Base-by-base conservation (phyloP, 148 eudicot species). In the Camellia sinensis region DNA sequence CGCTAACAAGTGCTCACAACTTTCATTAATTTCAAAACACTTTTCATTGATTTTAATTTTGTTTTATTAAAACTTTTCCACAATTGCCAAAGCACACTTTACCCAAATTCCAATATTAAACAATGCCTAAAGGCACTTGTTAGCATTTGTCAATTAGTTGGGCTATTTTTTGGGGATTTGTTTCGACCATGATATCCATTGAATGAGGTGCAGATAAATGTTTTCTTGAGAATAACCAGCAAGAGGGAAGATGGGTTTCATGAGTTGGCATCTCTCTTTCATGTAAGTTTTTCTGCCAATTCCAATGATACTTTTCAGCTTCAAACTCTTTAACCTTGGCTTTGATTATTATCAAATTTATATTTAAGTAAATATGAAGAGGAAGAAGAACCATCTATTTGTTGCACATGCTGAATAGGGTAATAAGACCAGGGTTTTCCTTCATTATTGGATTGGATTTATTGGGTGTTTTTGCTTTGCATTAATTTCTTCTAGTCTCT, bases 221-320 rank as follows among this genome's bases (percentile, higher is more conserved):
- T 94, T 17, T 96, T 96, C 76, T 83, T 96, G 88, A 93, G 99
- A 84, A 96, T 96, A 83, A 96, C 98, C 40, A 71, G 88, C 71
- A 92, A 94, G 83, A 92, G 99, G 87, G 92, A 89, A 71, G 99
- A 96, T 89, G 99, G 99, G 10, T 96, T 82, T 89, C 99, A 96
- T 89, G 97, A 96, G 80, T 87, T 96, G 89, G 99, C 99, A 53
- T 96, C 99, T 77, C 89, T 96, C 80, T 96, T 96, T 74, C 99
- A 96, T 89, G 98, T 96, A 84, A 89, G 94, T 83, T 72, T 61
- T 61, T 29, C 37, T 29, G 37, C 37, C 37, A 29, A 29, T 29
- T 76, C 62, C 40, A 19, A 29, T 78, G 0, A 0, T 67, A 67
- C 5, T 53, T 73, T n/a, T 17, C 45, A 14, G 71, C 60, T 77